These are phyloP conservation scores for Butyriboletus loyo DNA, from an alignment of 768 basidiomycete genomes.

Conservation along the genomic window DNA sequence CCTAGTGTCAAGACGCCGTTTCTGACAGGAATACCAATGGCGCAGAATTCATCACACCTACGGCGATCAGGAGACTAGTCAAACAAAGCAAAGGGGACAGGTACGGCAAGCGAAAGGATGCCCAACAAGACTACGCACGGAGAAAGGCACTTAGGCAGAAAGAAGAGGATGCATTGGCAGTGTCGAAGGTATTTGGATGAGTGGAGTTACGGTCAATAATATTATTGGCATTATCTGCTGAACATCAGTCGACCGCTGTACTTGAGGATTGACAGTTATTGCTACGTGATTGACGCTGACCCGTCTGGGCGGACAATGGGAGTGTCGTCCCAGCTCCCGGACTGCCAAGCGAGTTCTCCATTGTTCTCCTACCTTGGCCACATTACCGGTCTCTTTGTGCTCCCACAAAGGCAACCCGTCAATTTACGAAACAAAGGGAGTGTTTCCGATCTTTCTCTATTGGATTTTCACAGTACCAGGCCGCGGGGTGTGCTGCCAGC, in stretches of 20 bases:
- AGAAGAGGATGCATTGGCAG: constrained; percentile 76
- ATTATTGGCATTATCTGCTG: not conserved
- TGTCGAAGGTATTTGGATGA: constrained; percentile 88
- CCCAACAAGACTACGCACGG: constrained; percentile 59
- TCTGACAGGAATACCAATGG: not conserved
- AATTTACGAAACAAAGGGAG: constrained; percentile 25
- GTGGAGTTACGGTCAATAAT: not conserved
- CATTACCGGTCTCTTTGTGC: constrained; percentile 23
- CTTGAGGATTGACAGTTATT: not conserved
- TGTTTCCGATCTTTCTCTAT: not conserved
- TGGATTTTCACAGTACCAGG: not conserved
- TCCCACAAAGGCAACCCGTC: constrained; percentile 26
- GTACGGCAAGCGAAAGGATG: constrained; percentile 80
- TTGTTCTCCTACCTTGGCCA: constrained; percentile 26
- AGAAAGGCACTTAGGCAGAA: constrained; percentile 63
- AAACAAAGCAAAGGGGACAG: constrained; percentile 74
- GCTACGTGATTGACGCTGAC: not conserved
- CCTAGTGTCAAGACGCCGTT: not conserved
- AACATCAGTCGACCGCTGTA: not conserved
- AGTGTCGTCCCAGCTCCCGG: not conserved
- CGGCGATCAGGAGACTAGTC: constrained; percentile 67
- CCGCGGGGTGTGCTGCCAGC: not conserved
- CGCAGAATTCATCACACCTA: constrained; percentile 89
- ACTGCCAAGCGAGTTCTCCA: constrained; percentile 25
- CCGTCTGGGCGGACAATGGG: constrained; percentile 17